phyloP scores from a whole-genome alignment of 1,139 yeast genomes.

The Geotrichum fermentans region DNA sequence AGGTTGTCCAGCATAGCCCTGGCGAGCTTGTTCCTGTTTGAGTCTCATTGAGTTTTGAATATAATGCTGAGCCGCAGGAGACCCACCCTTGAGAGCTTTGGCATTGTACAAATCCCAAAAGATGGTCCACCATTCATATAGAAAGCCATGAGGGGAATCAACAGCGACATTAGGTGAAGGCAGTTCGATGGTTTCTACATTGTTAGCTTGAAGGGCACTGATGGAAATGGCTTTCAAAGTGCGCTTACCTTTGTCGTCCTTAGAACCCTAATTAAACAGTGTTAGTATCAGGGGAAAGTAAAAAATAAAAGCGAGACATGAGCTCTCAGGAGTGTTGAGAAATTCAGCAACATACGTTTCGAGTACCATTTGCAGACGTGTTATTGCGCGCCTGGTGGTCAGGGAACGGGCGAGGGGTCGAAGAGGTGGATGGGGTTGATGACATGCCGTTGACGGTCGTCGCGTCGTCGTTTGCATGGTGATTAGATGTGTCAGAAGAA shows the following conservation, averaged over 20 bases:
- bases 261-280: background rate
- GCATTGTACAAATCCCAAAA: slow-evolving; percentile 94
- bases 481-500: slow-evolving; percentile 19
- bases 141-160: slow-evolving; percentile 78
- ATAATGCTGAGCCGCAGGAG: slow-evolving; percentile 64
- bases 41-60: slow-evolving; percentile 54
- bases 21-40: slow-evolving; percentile 46
- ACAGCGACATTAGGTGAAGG: slow-evolving; percentile 31
- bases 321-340: too few species aligned
- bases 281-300: background rate
- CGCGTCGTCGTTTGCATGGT: slow-evolving; percentile 8
- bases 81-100: slow-evolving; percentile 60
- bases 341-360: slow-evolving; percentile 3
- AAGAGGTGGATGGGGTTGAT: slow-evolving; percentile 1
- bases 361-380: background rate
- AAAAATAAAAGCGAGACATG: background rate
- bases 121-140: slow-evolving; percentile 94
- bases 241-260: slow-evolving; percentile 10
- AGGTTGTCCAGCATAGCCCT: slow-evolving; percentile 31
- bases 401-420: slow-evolving; percentile 5
- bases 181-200: slow-evolving; percentile 9
- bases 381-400: background rate
- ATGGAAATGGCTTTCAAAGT: too few species aligned
- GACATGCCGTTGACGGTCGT: slow-evolving; percentile 12
- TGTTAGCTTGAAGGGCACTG: too few species aligned